Percentiles rank a stretch among this genome's conserved stretches.
Evolutionary conservation across 176 grass and related monocot genomes (phyloP).

Genomic region (Carex myosuroides): DNA sequence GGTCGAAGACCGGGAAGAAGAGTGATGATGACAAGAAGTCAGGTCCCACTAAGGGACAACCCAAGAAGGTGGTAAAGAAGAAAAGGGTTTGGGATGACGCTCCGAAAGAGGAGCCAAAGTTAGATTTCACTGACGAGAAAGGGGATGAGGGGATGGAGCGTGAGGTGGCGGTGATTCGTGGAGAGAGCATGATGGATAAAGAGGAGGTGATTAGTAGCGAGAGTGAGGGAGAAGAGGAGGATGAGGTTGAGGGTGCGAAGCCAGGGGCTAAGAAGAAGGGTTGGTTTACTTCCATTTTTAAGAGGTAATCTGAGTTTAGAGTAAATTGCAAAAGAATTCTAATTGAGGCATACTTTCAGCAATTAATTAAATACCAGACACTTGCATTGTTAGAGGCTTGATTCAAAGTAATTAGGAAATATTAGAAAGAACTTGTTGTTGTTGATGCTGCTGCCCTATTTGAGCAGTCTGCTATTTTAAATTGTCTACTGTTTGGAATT

Average conservation of each 20-base stretch:
- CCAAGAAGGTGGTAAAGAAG: slow-evolving; percentile 49
- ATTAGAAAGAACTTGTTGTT: neutral
- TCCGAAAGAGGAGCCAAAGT: slow-evolving; percentile 35
- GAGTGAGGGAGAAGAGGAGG: slow-evolving; percentile 50
- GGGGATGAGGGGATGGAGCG: slow-evolving; percentile 44
- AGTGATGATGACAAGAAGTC: slow-evolving; percentile 25
- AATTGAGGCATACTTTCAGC: neutral
- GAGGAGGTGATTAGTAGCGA: slow-evolving; percentile 70
- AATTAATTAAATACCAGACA: neutral
- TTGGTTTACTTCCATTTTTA: slow-evolving; percentile 86
- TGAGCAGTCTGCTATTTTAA: neutral
- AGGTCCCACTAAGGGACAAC: slow-evolving; percentile 27
- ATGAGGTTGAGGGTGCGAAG: slow-evolving; percentile 32
- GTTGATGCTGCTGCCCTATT: neutral
- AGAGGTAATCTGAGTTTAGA: slow-evolving; percentile 46
- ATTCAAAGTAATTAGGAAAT: neutral
- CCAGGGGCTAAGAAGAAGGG: slow-evolving; percentile 60
- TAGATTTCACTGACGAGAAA: slow-evolving; percentile 86
- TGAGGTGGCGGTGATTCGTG: slow-evolving; percentile 31
- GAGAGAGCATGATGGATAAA: slow-evolving; percentile 98
- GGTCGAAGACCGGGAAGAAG: slow-evolving; percentile 32
- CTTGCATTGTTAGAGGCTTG: neutral
- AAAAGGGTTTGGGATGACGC: slow-evolving; percentile 89
- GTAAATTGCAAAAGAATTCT: neutral
- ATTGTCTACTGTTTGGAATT: neutral